These are phyloP conservation scores for Lactarius sanguifluus DNA, from an alignment of 768 basidiomycete species.

Conservation along the genomic window DNA sequence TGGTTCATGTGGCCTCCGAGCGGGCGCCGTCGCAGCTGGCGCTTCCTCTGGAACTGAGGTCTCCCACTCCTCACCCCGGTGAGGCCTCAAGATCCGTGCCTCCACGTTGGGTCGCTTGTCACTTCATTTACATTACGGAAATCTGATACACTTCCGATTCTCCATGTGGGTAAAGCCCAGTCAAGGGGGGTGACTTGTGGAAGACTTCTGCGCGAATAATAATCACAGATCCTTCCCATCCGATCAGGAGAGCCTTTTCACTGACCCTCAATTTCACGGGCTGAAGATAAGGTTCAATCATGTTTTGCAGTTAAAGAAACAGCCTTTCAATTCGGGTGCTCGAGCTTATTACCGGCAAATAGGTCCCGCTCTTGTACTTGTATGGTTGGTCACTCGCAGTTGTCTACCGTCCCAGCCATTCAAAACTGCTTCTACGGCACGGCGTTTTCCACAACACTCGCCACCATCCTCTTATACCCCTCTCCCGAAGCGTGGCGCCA, in stretches of 20 bases:
- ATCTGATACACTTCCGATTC: conserved; percentile 29
- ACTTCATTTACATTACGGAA: conserved; percentile 28
- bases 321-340: conserved; percentile 30
- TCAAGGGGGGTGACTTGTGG: conserved; percentile 21
- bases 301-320: conserved; percentile 34
- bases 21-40: background rate
- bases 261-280: conserved; percentile 27
- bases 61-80: conserved; percentile 1
- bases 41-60: background rate
- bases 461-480: conserved; percentile 15
- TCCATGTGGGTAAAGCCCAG: conserved; percentile 29
- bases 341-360: conserved; percentile 27
- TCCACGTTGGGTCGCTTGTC: conserved; percentile 16
- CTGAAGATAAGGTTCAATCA: conserved; percentile 31
- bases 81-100: background rate
- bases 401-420: conserved; percentile 11
- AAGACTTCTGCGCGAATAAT: conserved; percentile 23
- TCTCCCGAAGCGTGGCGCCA: conserved; percentile 22
- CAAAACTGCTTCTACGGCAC: conserved; percentile 20
- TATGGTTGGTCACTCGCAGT: conserved; percentile 25
- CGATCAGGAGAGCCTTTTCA: conserved; percentile 25
- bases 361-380: conserved; percentile 30
- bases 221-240: conserved; percentile 28
- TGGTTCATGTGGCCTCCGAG: conserved; percentile 5
- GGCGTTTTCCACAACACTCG: conserved; percentile 21